These are phyloP conservation scores for Quercus wislizeni DNA, from an alignment of 306 rosid species.

Conservation along the genomic window DNA sequence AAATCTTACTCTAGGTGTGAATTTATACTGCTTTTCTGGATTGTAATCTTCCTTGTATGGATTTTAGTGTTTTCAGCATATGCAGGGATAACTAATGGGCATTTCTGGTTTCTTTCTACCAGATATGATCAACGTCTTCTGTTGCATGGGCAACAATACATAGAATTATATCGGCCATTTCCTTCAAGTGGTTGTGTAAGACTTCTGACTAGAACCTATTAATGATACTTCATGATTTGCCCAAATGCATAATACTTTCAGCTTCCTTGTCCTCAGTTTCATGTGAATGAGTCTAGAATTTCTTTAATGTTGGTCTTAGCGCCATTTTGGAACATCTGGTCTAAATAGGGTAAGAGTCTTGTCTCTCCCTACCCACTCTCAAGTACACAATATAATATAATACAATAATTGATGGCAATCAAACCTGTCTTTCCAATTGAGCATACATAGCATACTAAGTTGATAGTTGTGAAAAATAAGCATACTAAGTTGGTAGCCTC, in stretches of 20 bases:
- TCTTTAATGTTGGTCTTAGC: background rate
- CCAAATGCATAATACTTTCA: conserved; percentile 11
- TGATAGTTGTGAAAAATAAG: background rate
- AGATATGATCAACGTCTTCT: conserved; percentile 87
- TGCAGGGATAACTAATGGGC: background rate
- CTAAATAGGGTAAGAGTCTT: too few relatives aligned
- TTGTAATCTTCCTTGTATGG: conserved; percentile 2
- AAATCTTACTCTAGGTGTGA: background rate
- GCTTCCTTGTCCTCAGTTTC: conserved; percentile 10
- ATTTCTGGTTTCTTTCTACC: conserved; percentile 23
- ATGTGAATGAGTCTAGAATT: background rate
- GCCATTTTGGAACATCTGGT: too few relatives aligned
- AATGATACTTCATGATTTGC: conserved; percentile 3
- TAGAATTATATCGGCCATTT: conserved; percentile 78
- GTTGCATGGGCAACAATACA: conserved; percentile 90
- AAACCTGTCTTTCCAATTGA: background rate
- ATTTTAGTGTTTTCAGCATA: background rate
- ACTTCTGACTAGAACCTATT: conserved; percentile 29
- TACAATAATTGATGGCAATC: background rate
- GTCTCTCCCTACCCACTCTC: too few relatives aligned
- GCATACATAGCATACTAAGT: background rate
- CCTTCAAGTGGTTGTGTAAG: conserved; percentile 77
- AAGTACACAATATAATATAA: too few relatives aligned
- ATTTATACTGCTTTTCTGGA: conserved; percentile 7
- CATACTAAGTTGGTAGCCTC: conserved; percentile 1